Evolutionary conservation across 1,284 basidiomycete genomes (phyloP).

Genomic region (Rhizoctonia solani): DNA sequence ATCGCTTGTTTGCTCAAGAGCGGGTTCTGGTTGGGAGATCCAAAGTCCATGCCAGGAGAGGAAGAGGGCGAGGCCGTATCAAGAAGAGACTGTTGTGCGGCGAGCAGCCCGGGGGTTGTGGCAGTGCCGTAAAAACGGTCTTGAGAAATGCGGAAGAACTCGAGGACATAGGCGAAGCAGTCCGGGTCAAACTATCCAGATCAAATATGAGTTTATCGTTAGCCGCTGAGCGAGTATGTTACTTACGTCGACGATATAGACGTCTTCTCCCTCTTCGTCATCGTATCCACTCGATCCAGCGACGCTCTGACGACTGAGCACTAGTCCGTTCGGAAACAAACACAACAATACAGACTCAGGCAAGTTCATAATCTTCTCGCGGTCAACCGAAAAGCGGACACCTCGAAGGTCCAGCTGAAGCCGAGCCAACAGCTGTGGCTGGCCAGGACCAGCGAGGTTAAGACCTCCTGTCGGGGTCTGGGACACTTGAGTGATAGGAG

Average conservation of each 20-base stretch:
- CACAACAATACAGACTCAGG: constrained; percentile 97
- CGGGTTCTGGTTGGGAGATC: constrained; percentile 76
- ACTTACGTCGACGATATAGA: constrained; percentile 89
- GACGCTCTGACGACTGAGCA: constrained; percentile 84
- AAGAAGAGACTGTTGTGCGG: constrained; percentile 77
- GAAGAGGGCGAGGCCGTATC: constrained; percentile 58
- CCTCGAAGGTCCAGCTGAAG: constrained; percentile 93
- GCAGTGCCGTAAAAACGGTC: constrained; percentile 91
- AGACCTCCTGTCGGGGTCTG: constrained; percentile 73
- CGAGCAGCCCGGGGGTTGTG: constrained; percentile 70
- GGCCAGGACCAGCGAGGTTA: constrained; percentile 44
- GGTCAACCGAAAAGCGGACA: constrained; percentile 89
- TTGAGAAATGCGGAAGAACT: constrained; percentile 87
- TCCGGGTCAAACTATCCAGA: constrained; percentile 91
- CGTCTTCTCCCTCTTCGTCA: constrained; percentile 86
- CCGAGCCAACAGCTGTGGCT: constrained; percentile 81
- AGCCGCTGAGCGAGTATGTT: not conserved
- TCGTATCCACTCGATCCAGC: constrained; percentile 62
- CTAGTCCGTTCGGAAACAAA: constrained; percentile 96
- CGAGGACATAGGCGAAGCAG: constrained; percentile 91
- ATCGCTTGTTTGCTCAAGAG: constrained; percentile 96
- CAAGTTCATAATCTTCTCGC: constrained; percentile 97
- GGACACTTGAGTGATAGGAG: constrained; percentile 87
- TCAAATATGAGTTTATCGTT: not conserved
- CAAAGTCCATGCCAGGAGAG: constrained; percentile 55